Percentiles rank a stretch among this genome's conserved stretches.
phyloP scores from a whole-genome alignment of 139 green algal species.

The Gonium pectorale region DNA sequence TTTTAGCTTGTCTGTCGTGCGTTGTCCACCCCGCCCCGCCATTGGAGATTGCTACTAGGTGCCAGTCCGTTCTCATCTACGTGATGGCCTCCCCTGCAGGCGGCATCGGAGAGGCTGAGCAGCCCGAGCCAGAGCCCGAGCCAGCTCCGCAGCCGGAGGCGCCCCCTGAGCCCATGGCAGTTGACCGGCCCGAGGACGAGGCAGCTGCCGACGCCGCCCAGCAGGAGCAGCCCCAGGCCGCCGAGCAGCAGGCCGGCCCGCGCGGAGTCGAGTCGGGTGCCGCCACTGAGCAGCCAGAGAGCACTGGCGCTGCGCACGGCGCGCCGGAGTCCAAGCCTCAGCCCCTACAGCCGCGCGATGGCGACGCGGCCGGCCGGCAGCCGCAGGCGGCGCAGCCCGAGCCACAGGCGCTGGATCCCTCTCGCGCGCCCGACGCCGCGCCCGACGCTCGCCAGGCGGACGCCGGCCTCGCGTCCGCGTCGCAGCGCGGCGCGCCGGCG shows the following conservation, averaged over 20 bases:
- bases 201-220: constrained; percentile 29
- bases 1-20: too few relatives aligned
- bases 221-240: constrained; percentile 22
- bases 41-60: too few relatives aligned
- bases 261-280: constrained; percentile 63
- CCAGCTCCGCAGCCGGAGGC: constrained; percentile 42
- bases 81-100: too few relatives aligned
- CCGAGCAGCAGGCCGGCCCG: constrained; percentile 67
- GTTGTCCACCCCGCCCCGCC: too few relatives aligned
- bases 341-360: constrained; percentile 29
- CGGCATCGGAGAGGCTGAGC: constrained; percentile 36
- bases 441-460: constrained; percentile 47
- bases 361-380: constrained; percentile 9
- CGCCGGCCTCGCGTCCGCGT: constrained; percentile 30
- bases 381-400: constrained; percentile 30
- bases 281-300: constrained; percentile 26
- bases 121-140: constrained; percentile 30
- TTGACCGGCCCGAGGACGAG: background rate
- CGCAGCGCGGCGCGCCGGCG: constrained; percentile 28
- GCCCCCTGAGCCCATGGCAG: constrained; percentile 47
- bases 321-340: constrained; percentile 43
- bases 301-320: constrained; percentile 31
- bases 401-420: constrained; percentile 38
- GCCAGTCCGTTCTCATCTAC: too few relatives aligned
- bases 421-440: constrained; percentile 28